Conservation (phyloP, 305 asterid species). For the Euphrasia arctica region DNA sequence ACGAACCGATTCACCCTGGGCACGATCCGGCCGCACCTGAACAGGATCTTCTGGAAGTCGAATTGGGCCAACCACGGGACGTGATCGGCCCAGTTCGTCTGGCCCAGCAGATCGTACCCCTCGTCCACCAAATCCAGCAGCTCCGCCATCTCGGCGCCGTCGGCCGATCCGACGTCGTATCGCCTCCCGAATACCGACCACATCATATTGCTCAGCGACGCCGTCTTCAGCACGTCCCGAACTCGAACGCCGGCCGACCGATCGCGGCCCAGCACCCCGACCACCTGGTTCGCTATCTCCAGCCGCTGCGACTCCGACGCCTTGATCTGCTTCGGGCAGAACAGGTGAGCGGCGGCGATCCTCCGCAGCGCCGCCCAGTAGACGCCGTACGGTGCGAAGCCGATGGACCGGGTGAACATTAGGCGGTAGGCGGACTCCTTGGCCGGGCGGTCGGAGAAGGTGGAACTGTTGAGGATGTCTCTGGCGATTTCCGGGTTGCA, state of each 20-base stretch:
- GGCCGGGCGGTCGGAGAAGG: slow-evolving; percentile 69
- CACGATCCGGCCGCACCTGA: slow-evolving; percentile 59
- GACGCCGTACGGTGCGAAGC: slow-evolving; percentile 81
- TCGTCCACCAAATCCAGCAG: slow-evolving; percentile 52
- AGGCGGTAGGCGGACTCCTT: slow-evolving; percentile 70
- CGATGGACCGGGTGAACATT: slow-evolving; percentile 81
- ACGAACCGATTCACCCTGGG: slow-evolving; percentile 66
- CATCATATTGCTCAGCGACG: slow-evolving; percentile 82
- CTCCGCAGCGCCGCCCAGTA: slow-evolving; percentile 76
- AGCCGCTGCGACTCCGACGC: slow-evolving; percentile 48
- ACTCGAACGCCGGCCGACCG: slow-evolving; percentile 33
- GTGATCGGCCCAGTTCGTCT: slow-evolving; percentile 72
- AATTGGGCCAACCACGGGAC: slow-evolving; percentile 58
- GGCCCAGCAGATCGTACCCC: slow-evolving; percentile 61
- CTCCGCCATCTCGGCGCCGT: slow-evolving; percentile 39
- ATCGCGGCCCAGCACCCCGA: slow-evolving; percentile 16
- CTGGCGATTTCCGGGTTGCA: slow-evolving; percentile 60
- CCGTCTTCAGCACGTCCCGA: slow-evolving; percentile 52
- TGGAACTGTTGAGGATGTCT: slow-evolving; percentile 50
- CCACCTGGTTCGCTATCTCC: slow-evolving; percentile 46
- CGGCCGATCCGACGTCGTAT: slow-evolving; percentile 30
- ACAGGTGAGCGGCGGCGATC: slow-evolving; percentile 60
- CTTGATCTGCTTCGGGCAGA: slow-evolving; percentile 60
- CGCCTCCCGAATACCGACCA: slow-evolving; percentile 58
- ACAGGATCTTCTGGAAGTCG: slow-evolving; percentile 59